Percentiles rank a stretch among this genome's conserved stretches.
Conservation (phyloP, 2,329 filamentous ascomycete genomes). For the Aspergillus oerlinghausenensis region DNA sequence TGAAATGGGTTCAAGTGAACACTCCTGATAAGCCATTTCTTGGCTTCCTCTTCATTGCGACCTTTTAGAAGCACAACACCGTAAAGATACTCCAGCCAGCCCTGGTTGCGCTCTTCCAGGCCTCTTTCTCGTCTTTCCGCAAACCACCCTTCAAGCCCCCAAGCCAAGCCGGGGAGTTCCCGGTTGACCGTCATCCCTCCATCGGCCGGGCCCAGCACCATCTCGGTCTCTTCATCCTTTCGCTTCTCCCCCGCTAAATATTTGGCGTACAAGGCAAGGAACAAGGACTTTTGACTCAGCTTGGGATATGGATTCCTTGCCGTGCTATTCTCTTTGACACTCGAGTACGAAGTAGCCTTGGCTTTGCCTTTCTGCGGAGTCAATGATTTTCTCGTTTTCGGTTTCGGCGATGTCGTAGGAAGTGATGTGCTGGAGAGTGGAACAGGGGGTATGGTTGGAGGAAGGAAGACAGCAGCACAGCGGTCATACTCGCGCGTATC, state of each 20-base stretch:
- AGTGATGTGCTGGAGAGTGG: conserved; percentile 51
- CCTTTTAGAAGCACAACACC: conserved; percentile 85
- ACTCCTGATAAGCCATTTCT: conserved; percentile 81
- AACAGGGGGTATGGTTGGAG: conserved; percentile 69
- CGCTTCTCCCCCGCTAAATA: conserved; percentile 92
- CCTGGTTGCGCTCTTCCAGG: conserved; percentile 63
- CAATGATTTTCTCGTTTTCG: conserved; percentile 36
- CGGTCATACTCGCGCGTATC: conserved; percentile 94
- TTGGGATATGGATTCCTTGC: conserved; percentile 41
- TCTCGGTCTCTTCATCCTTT: conserved; percentile 93
- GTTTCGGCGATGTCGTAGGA: conserved; percentile 28
- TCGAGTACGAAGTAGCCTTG: conserved; percentile 45
- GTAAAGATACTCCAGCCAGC: conserved; percentile 84
- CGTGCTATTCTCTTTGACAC: conserved; percentile 30
- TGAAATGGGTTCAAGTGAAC: conserved; percentile 90
- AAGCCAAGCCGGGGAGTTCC: conserved; percentile 70
- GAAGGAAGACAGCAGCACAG: conserved; percentile 82
- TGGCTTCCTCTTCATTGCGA: conserved; percentile 80
- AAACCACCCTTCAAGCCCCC: conserved; percentile 78
- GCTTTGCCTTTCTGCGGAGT: conserved; percentile 56
- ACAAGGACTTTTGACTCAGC: conserved; percentile 86
- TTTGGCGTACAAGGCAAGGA: conserved; percentile 87
- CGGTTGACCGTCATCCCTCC: conserved; percentile 79
- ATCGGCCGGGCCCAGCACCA: conserved; percentile 92
- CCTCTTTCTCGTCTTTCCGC: conserved; percentile 59